These are phyloP conservation scores for Diaporthe sp. DNA, from an alignment of 2,329 filamentous ascomycete genomes.

Conservation along the genomic window DNA sequence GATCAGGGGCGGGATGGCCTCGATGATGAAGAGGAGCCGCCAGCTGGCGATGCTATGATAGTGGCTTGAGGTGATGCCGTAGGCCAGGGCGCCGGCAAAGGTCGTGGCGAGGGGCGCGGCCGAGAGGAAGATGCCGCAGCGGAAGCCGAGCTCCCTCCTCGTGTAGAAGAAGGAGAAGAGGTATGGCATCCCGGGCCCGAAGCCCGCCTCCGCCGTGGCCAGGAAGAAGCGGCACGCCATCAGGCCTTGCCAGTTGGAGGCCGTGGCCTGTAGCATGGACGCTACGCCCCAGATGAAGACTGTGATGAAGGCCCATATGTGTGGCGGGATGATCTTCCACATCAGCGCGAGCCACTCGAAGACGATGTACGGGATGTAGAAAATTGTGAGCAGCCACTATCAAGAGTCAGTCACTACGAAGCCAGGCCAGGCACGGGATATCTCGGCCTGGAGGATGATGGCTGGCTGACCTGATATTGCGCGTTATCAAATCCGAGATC, in stretches of 20 bases:
- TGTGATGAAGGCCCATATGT: constrained; percentile 46
- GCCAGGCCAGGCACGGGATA: background rate
- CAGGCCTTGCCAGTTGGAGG: constrained; percentile 51
- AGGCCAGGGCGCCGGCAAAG: constrained; percentile 74
- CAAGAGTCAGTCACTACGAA: background rate
- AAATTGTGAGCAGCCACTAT: constrained; percentile 58
- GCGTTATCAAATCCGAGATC: constrained; percentile 52
- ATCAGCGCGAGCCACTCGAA: constrained; percentile 57
- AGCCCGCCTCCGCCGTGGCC: constrained; percentile 59
- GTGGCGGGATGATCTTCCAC: constrained; percentile 57
- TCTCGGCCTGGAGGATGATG: background rate
- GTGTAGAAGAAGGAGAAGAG: constrained; percentile 41
- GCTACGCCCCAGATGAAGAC: constrained; percentile 48
- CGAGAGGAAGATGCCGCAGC: constrained; percentile 79
- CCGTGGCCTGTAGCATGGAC: constrained; percentile 49
- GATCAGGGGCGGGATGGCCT: constrained; percentile 71
- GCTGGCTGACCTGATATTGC: constrained; percentile 51
- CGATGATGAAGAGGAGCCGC: constrained; percentile 75
- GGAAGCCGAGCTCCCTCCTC: constrained; percentile 73
- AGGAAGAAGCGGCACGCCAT: constrained; percentile 56
- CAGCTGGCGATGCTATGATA: constrained; percentile 69
- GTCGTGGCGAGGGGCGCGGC: constrained; percentile 75
- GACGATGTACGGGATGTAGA: constrained; percentile 59
- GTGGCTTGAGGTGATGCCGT: constrained; percentile 71
- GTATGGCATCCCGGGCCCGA: constrained; percentile 47